phyloP scores from a whole-genome alignment of 1,139 yeast genomes.

The Taphrina sp. region DNA sequence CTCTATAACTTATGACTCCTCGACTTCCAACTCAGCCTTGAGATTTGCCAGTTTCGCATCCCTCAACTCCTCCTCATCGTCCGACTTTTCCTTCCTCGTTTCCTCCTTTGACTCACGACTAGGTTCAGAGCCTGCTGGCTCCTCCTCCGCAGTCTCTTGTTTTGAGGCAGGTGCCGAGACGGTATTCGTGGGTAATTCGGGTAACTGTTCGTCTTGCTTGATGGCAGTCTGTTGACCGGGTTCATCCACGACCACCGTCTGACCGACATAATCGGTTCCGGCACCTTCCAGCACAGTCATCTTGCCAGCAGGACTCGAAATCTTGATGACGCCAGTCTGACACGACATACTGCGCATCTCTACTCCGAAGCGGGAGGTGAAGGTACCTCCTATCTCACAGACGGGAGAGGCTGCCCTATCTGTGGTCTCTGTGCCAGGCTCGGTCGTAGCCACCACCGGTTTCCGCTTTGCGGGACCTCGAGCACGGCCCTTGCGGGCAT shows the following conservation, averaged over 20 bases:
- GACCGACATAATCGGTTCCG: conserved; percentile 20
- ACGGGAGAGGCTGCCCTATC: conserved; percentile 12
- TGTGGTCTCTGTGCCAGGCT: neutral
- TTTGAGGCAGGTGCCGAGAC: too few relatives aligned
- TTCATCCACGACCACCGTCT: conserved; percentile 28
- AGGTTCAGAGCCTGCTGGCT: too few relatives aligned
- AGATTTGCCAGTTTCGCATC: too few relatives aligned
- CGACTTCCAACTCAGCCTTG: too few relatives aligned
- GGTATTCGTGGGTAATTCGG: too few relatives aligned
- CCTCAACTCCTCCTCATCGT: too few relatives aligned
- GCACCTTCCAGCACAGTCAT: conserved; percentile 28
- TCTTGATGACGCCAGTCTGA: conserved; percentile 29
- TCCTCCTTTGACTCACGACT: too few relatives aligned
- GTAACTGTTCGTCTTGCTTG: too few relatives aligned
- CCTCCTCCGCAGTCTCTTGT: too few relatives aligned
- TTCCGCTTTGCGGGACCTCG: conserved; percentile 22
- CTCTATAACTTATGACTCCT: too few relatives aligned
- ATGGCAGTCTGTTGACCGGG: too few relatives aligned
- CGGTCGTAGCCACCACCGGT: conserved; percentile 10
- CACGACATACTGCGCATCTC: conserved; percentile 28
- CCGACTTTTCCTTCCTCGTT: too few relatives aligned
- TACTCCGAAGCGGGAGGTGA: conserved; percentile 27
- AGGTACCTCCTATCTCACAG: conserved; percentile 23
- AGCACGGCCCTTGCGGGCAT: conserved; percentile 30
- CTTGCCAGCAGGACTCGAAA: conserved; percentile 14